A percentile compares a stretch with the other conserved stretches of the same genome.
Conservation (phyloP, 371 early-diverging fungal genomes). For the Mucor racemosus region DNA sequence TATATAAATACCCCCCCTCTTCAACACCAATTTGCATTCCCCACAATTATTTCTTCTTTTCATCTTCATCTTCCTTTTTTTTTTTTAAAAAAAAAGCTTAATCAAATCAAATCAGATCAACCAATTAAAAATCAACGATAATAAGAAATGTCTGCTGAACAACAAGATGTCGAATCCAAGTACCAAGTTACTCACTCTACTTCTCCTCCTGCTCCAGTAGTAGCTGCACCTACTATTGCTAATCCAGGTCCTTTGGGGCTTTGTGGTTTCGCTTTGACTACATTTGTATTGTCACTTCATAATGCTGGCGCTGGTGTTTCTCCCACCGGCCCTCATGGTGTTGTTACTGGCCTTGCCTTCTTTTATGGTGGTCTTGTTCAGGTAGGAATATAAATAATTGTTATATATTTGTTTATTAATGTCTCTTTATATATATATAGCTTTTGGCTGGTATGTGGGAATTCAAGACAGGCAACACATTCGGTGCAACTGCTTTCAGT, state of each 20-base stretch:
- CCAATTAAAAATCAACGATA: background rate
- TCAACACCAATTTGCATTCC: slow-evolving; percentile 12
- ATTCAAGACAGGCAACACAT: slow-evolving; percentile 74
- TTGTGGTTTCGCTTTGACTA: slow-evolving; percentile 76
- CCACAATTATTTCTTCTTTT: slow-evolving; percentile 11
- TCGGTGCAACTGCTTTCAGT: slow-evolving; percentile 84
- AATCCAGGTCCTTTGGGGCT: slow-evolving; percentile 82
- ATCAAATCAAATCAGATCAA: slow-evolving; percentile 6
- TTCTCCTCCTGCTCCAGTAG: slow-evolving; percentile 16
- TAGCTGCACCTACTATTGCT: slow-evolving; percentile 48
- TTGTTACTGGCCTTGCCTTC: slow-evolving; percentile 72
- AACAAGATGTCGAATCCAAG: slow-evolving; percentile 34
- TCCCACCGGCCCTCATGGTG: slow-evolving; percentile 55
- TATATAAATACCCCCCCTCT: slow-evolving; percentile 20
- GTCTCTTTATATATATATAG: slow-evolving; percentile 26
- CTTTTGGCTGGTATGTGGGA: slow-evolving; percentile 81
- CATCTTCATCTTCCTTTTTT: background rate
- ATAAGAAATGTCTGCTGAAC: slow-evolving; percentile 24
- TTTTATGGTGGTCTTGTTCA: slow-evolving; percentile 84
- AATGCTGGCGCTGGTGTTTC: slow-evolving; percentile 72
- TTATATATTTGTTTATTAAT: slow-evolving; percentile 6
- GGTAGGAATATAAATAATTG: slow-evolving; percentile 32
- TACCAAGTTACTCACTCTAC: slow-evolving; percentile 24
- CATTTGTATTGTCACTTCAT: slow-evolving; percentile 71
- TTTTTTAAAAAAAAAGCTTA: slow-evolving; percentile 3